A percentile compares a stretch with the other conserved stretches of the same genome.
Evolutionary conservation across 768 basidiomycete genomes (phyloP).

Genomic region (Cyclocybe aegerita): DNA sequence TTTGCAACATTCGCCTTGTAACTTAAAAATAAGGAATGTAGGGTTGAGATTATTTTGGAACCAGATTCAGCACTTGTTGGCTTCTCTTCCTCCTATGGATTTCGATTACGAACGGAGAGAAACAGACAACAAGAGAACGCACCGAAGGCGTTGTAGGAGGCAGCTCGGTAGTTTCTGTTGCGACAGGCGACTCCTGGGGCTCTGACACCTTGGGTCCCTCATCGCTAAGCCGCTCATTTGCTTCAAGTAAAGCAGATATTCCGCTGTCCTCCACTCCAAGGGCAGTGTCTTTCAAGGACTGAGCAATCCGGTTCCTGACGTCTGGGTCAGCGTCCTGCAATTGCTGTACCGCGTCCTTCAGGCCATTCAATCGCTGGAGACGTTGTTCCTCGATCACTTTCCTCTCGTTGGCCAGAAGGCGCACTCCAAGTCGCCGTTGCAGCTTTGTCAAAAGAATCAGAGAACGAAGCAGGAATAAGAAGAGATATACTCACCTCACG

Average conservation of each 20-base stretch:
- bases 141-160: no score
- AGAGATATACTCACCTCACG: conserved; percentile 52
- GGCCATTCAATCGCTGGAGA: conserved; percentile 47
- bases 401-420: conserved; percentile 47
- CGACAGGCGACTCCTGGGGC: no score
- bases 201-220: no score
- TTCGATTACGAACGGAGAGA: background rate
- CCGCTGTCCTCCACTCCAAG: background rate
- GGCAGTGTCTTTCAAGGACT: conserved; percentile 3
- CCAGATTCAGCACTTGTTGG: no score
- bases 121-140: background rate
- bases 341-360: conserved; percentile 37
- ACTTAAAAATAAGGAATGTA: conserved; percentile 45
- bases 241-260: no score
- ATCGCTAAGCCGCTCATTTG: no score
- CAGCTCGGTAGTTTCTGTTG: no score
- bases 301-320: conserved; percentile 9
- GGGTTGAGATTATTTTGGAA: conserved; percentile 1
- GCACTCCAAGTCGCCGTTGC: conserved; percentile 53
- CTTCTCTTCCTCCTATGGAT: no score
- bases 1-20: conserved; percentile 48
- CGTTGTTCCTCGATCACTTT: conserved; percentile 60
- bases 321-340: conserved; percentile 31
- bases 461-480: background rate
- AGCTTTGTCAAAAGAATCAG: conserved; percentile 34